Percentiles rank a stretch among this genome's conserved stretches.
Evolutionary conservation across 179 eudicot genomes (phyloP).

Genomic region (Spinacia oleracea): DNA sequence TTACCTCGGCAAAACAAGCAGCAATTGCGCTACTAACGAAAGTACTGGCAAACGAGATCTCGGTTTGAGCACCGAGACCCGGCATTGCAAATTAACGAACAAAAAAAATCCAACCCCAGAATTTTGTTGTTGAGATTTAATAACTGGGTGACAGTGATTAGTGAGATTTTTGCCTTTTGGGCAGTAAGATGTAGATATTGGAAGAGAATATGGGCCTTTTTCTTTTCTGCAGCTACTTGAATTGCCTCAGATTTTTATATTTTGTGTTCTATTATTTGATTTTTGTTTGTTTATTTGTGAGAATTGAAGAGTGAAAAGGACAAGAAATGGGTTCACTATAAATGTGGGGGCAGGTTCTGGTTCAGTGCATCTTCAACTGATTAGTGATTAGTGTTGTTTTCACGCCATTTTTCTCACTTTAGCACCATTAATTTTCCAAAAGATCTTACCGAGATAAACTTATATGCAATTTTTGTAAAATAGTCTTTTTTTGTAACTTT

Average conservation of each 20-base stretch:
- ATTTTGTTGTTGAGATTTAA: neutral
- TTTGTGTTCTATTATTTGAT: neutral
- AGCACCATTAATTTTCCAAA: too few species aligned
- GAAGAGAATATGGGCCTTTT: neutral
- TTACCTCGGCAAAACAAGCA: slow-evolving; percentile 90
- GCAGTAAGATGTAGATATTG: neutral
- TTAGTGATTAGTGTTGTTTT: too few species aligned
- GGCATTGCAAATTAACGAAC: slow-evolving; percentile 44
- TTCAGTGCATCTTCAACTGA: neutral
- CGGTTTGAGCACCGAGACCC: slow-evolving; percentile 51
- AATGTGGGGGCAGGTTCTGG: neutral
- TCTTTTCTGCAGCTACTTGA: neutral
- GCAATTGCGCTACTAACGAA: slow-evolving; percentile 79
- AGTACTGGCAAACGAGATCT: slow-evolving; percentile 74
- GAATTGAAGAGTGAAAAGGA: neutral
- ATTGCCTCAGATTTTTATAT: neutral
- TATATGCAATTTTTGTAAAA: too few species aligned
- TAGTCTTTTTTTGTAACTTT: too few species aligned
- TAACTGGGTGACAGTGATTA: neutral
- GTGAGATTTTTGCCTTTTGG: neutral
- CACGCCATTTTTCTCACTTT: too few species aligned
- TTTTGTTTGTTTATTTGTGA: neutral
- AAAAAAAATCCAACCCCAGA: neutral
- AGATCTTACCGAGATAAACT: too few species aligned
- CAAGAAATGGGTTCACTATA: neutral